Percentiles rank a stretch among this genome's conserved stretches.
phyloP scores from a whole-genome alignment of 192 early-diverging fungal genomes.

The Glomus cerebriforme region DNA sequence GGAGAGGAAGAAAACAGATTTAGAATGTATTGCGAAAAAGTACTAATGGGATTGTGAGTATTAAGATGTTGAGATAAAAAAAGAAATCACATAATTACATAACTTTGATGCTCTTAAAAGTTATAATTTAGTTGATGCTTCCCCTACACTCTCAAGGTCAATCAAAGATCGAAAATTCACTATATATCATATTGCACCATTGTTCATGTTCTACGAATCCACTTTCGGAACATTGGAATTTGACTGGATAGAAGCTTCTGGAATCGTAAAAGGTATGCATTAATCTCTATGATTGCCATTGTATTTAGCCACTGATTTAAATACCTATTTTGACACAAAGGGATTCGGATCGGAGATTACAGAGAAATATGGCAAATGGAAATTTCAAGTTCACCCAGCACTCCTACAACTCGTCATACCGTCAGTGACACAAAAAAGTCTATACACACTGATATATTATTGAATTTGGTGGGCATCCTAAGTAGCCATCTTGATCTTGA shows the following conservation, averaged over 20 bases:
- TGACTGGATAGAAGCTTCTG: conserved; percentile 33
- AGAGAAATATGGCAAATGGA: conserved; percentile 33
- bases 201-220: conserved; percentile 32
- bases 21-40: conserved; percentile 29
- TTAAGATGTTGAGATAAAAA: conserved; percentile 3
- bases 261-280: no score
- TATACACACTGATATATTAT: conserved; percentile 25
- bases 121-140: conserved; percentile 20
- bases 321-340: no score
- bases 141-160: background rate
- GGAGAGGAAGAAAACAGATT: conserved; percentile 12
- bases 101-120: conserved; percentile 10
- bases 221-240: conserved; percentile 31
- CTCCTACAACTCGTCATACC: conserved; percentile 31
- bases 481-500: conserved; percentile 28
- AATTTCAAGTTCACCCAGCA: conserved; percentile 27
- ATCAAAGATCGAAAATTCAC: no score
- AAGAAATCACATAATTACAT: background rate
- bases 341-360: no score
- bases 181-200: no score
- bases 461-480: conserved; percentile 28
- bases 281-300: no score
- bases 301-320: no score
- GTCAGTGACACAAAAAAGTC: conserved; percentile 27
- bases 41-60: conserved; percentile 31